Conservation (phyloP, 768 basidiomycete species). For the Leccinum aurantiacum region DNA sequence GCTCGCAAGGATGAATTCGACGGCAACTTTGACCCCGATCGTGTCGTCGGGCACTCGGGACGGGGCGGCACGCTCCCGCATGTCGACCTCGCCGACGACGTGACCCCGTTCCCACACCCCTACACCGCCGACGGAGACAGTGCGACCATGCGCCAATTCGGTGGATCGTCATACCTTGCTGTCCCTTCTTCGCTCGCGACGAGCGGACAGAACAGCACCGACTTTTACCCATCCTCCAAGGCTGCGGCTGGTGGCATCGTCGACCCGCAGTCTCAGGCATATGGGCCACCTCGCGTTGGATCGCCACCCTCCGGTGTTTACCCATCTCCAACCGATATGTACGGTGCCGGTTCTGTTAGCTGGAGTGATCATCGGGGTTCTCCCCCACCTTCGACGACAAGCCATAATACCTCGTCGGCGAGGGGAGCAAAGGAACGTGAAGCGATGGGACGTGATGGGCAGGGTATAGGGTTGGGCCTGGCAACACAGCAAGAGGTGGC, state of each 20-base stretch:
- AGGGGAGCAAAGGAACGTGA: constrained; percentile 27
- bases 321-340: constrained; percentile 8
- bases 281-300: constrained; percentile 3
- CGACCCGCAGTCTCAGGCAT: constrained; percentile 13
- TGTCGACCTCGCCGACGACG: constrained; percentile 32
- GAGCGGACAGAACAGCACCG: constrained; percentile 5
- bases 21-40: constrained; percentile 51
- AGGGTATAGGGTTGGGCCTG: constrained; percentile 17
- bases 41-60: constrained; percentile 32
- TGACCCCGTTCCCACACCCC: constrained; percentile 22
- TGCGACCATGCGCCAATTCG: constrained; percentile 27
- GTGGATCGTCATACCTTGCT: constrained; percentile 10
- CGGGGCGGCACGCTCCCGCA: constrained; percentile 26
- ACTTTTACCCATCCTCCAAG: constrained; percentile 9
- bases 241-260: background rate
- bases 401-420: constrained; percentile 12
- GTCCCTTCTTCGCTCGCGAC: constrained; percentile 3
- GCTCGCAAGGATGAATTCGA: constrained; percentile 42
- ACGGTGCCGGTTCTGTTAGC: constrained; percentile 16
- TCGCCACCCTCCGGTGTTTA: constrained; percentile 4
- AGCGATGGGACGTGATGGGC: constrained; percentile 19
- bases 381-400: constrained; percentile 26
- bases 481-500: constrained; percentile 23
- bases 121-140: constrained; percentile 6
- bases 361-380: constrained; percentile 24